Evolutionary conservation across 2,329 filamentous ascomycete species (phyloP).

Genomic region (Macrophomina pseudophaseolina): DNA sequence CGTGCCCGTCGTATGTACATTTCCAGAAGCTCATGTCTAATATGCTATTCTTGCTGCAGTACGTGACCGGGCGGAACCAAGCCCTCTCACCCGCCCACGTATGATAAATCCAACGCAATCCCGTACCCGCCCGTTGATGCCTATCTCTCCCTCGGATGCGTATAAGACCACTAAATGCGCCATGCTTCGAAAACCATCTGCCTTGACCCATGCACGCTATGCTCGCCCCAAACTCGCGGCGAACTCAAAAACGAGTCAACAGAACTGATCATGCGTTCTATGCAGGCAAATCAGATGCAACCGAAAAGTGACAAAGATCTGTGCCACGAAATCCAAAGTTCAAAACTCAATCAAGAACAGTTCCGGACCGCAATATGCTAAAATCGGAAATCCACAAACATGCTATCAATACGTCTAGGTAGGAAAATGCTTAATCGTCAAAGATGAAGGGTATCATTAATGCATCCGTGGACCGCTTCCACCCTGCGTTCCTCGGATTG

Average conservation of each 20-base stretch:
- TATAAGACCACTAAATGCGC: not conserved
- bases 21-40: not conserved
- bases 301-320: not conserved
- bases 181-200: not conserved
- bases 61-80: not conserved
- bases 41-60: no score
- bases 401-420: slow-evolving; percentile 22
- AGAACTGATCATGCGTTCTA: not conserved
- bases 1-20: not conserved
- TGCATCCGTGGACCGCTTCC: not conserved
- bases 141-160: not conserved
- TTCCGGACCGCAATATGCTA: not conserved
- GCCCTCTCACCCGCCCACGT: not conserved
- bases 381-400: slow-evolving; percentile 4
- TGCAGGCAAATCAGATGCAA: not conserved
- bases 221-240: not conserved
- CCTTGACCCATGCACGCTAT: slow-evolving; percentile 6
- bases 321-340: slow-evolving; percentile 1
- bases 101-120: not conserved
- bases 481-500: not conserved
- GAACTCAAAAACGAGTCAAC: not conserved
- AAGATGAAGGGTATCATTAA: slow-evolving; percentile 18
- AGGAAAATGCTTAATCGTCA: slow-evolving; percentile 6
- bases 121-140: not conserved
- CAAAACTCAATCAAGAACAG: not conserved